A percentile compares a stretch with the other conserved stretches of the same genome.
Conservation (phyloP, 306 rosid genomes). For the Abrus pulchellus region DNA sequence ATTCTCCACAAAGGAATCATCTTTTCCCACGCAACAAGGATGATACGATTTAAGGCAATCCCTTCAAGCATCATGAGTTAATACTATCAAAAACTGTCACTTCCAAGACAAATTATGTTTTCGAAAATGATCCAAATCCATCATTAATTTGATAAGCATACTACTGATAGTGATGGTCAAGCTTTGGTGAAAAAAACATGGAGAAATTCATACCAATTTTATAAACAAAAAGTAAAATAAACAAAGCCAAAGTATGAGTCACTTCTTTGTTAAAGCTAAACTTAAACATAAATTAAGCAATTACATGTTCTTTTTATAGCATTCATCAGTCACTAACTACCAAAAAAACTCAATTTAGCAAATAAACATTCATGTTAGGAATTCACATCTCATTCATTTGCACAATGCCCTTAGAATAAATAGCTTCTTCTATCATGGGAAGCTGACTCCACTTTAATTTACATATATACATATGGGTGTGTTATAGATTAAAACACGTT, state of each 20-base stretch:
- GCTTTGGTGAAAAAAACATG: conserved; percentile 7
- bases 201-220: conserved; percentile 7
- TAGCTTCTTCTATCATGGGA: background rate
- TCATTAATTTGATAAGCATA: conserved; percentile 23
- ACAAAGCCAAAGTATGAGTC: conserved; percentile 16
- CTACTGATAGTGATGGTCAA: conserved; percentile 8
- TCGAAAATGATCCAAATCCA: conserved; percentile 29
- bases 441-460: background rate
- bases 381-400: background rate
- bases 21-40: conserved; percentile 61
- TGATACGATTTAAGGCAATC: conserved; percentile 79
- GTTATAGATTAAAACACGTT: background rate
- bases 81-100: conserved; percentile 18
- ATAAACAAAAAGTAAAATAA: background rate
- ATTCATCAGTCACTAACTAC: background rate
- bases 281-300: background rate
- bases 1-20: conserved; percentile 56
- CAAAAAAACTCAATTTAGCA: background rate
- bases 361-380: background rate
- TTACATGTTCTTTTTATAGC: background rate
- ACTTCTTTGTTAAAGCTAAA: conserved; percentile 35
- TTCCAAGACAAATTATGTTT: background rate
- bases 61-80: conserved; percentile 60
- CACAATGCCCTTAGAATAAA: background rate
- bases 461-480: background rate